Evolutionary conservation across 1,139 yeast genomes (phyloP), one percentile per base, ranked within the genome.

Genomic region (Blastobotrys capitulatus): DNA sequence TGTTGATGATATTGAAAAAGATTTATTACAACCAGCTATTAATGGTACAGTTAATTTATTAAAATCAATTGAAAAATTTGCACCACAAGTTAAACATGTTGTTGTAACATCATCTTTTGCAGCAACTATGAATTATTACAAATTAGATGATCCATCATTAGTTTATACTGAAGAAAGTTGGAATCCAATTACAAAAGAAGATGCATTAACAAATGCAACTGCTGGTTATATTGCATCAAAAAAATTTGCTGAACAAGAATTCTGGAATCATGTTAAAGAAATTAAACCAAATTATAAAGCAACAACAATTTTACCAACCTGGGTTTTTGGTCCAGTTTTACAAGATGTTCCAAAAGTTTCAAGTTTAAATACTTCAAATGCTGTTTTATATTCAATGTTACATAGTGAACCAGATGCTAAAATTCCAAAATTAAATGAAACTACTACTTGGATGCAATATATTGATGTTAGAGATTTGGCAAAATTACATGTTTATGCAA

Each of bases 291-390:
- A 61, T 31, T 76, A 74, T 57, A 57, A 61, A 5, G 60, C 74
- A 38, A 60, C 76, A 8, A 64, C 77, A 2, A 67, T 77, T 34
- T 69, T 68, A 53, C 83, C 83, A 8, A 70, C 72, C 1, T 69
- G 60, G 12, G 32, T 29, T 12, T 29, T 29, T 13, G 32, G 32
- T 29, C 32, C 32, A 29, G 32, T 29, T 29, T 29, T 29, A 29
- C 32, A 29, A 29, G 10, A 29, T 6, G 32, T 29, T 29, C 6
- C 3, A 6, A 13, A 9, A 3, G 12, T 13, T 4, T 3, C 5
- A 6, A 29, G 32, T 29, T 29, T 29, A 13, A 29, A 29, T 29
- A 29, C 32, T 13, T 29, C 32, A 6, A 29, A 29, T 9, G n/a
- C 12, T 6, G 4, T 29, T 6, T 12, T 29, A 5, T 29, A 6